These are phyloP conservation scores for Mucor irregularis DNA, from an alignment of 371 early-diverging fungal genomes.

Conservation along the genomic window DNA sequence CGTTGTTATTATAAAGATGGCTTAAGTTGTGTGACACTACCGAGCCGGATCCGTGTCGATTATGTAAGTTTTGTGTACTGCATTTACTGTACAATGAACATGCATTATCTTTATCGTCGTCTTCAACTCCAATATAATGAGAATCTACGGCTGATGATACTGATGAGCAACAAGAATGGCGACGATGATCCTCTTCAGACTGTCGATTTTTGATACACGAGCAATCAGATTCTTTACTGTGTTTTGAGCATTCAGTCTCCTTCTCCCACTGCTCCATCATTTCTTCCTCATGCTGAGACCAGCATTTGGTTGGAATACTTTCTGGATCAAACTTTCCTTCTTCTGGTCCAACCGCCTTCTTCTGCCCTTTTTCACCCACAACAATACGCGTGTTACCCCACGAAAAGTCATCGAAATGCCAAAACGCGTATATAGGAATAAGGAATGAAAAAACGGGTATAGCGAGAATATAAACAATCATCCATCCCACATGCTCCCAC, in stretches of 20 bases:
- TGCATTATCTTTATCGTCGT: neutral
- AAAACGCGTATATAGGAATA: conserved; percentile 80
- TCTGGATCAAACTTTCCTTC: conserved; percentile 81
- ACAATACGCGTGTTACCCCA: conserved; percentile 94
- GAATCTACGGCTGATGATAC: neutral
- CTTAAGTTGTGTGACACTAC: neutral
- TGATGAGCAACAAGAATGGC: conserved; percentile 3
- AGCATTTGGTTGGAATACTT: conserved; percentile 84
- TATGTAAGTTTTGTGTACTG: neutral
- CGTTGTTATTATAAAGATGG: neutral
- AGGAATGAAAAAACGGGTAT: conserved; percentile 69
- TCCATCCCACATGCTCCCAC: conserved; percentile 82
- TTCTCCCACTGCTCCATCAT: conserved; percentile 6
- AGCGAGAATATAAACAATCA: conserved; percentile 77
- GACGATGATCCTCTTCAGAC: neutral
- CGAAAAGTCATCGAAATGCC: conserved; percentile 91
- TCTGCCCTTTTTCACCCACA: conserved; percentile 76
- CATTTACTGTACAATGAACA: conserved; percentile 1
- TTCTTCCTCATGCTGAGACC: conserved; percentile 82
- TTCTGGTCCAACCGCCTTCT: conserved; percentile 55
- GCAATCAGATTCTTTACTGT: conserved; percentile 7
- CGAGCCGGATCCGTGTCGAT: neutral
- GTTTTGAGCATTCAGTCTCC: neutral
- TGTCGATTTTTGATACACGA: neutral
- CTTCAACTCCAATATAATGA: neutral